phyloP scores from a whole-genome alignment of 495 filamentous ascomycete genomes.

The Tuber umbilicatum region DNA sequence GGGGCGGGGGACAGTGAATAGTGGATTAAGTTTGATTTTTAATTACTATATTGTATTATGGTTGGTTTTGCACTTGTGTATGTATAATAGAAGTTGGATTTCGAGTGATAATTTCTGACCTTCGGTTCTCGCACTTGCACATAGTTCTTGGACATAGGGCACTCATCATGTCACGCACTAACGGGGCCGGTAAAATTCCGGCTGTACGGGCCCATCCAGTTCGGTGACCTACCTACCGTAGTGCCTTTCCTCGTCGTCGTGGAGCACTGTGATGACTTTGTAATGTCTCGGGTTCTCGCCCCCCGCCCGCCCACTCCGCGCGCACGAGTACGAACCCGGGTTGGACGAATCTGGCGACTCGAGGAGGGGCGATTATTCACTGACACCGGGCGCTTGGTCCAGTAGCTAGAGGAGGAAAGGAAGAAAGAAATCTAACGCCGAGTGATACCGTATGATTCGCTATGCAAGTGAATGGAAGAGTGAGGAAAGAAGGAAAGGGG shows the following conservation, averaged over 20 bases:
- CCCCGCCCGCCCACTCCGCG: neutral
- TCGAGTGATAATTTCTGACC: neutral
- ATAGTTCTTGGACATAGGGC: neutral
- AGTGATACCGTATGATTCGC: slow-evolving; percentile 1
- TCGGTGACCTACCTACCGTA: no score
- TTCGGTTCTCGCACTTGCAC: neutral
- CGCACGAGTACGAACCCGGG: neutral
- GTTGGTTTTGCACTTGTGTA: neutral
- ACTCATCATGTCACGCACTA: neutral
- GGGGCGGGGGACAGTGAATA: neutral
- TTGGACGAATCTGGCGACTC: neutral
- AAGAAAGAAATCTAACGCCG: neutral
- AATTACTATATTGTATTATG: neutral
- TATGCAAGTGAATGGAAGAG: neutral
- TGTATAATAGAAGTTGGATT: neutral
- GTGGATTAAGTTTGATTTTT: neutral
- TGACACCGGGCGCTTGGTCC: neutral
- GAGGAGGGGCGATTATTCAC: neutral
- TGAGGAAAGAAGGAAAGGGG: neutral
- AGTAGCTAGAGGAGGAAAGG: neutral
- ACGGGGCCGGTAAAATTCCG: no score
- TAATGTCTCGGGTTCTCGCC: neutral
- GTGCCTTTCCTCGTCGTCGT: no score
- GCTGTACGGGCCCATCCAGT: no score
- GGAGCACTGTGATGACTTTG: neutral